phyloP scores from a whole-genome alignment of 495 filamentous ascomycete species.

The Podospora pseudopauciseta region DNA sequence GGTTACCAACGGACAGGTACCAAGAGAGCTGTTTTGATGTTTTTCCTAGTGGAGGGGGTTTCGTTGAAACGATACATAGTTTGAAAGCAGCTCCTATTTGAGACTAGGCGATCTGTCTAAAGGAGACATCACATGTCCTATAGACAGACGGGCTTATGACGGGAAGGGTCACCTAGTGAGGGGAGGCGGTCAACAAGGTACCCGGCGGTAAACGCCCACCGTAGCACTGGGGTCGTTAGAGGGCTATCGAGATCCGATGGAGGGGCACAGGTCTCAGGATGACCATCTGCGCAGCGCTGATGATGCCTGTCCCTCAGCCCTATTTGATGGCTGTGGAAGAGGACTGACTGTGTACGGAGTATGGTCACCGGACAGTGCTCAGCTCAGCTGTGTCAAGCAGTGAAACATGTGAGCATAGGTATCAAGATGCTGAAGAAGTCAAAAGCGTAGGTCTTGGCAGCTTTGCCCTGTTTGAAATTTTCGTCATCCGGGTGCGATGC shows the following conservation, averaged over 20 bases:
- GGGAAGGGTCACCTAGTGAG: neutral
- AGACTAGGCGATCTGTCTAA: neutral
- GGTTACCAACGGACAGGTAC: neutral
- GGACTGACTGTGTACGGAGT: neutral
- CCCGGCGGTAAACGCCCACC: slow-evolving; percentile 1
- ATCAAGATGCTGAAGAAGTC: neutral
- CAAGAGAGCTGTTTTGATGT: neutral
- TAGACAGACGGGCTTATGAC: neutral
- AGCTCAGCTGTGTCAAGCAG: neutral
- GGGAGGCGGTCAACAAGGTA: slow-evolving; percentile 3
- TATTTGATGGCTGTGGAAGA: neutral
- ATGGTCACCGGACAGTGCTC: neutral
- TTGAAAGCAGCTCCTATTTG: neutral
- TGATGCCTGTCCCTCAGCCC: slow-evolving; percentile 4
- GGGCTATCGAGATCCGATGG: neutral
- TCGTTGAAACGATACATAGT: neutral
- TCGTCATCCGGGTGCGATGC: slow-evolving; percentile 21
- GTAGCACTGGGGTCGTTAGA: neutral
- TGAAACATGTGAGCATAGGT: neutral
- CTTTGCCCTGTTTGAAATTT: slow-evolving; percentile 20
- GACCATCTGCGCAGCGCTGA: neutral
- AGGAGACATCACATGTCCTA: slow-evolving; percentile 2
- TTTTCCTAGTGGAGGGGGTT: neutral
- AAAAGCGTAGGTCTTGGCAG: slow-evolving; percentile 8
- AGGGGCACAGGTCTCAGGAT: neutral